A percentile compares a stretch with the other conserved stretches of the same genome.
Conservation (phyloP, 768 basidiomycete species). For the Sporobolomyces pararoseus region DNA sequence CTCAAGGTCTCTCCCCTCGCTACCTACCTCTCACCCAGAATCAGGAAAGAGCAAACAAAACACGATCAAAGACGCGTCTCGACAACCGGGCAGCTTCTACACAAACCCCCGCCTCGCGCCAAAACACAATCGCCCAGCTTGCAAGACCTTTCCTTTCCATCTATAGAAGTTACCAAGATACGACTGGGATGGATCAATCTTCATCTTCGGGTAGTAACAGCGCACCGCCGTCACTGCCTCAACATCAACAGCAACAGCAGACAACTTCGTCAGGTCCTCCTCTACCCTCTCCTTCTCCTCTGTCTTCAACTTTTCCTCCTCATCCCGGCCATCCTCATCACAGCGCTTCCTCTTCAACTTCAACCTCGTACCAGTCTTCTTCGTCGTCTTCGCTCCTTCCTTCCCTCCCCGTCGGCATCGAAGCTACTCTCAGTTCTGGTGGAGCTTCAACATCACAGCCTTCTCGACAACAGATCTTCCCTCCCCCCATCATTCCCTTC, state of each 20-base stretch:
- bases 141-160: too few species aligned
- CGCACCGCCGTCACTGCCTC: neutral
- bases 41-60: too few species aligned
- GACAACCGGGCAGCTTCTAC: too few species aligned
- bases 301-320: slow-evolving; percentile 5
- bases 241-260: too few species aligned
- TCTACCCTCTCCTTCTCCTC: neutral
- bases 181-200: neutral
- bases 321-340: slow-evolving; percentile 13
- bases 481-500: slow-evolving; percentile 27
- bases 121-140: too few species aligned
- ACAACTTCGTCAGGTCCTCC: neutral
- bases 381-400: slow-evolving; percentile 13
- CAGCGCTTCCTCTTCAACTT: slow-evolving; percentile 11
- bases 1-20: too few species aligned
- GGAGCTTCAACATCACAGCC: slow-evolving; percentile 19
- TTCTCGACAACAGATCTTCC: neutral
- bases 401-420: neutral
- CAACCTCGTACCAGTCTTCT: neutral
- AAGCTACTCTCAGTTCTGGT: neutral
- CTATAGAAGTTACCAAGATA: too few species aligned
- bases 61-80: too few species aligned
- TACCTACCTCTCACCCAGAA: too few species aligned
- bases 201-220: too few species aligned
- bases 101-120: too few species aligned